Evolutionary conservation across 495 filamentous ascomycete species (phyloP), one percentile per base, ranked within the genome.

Genomic region (Oleoguttula mirabilis): DNA sequence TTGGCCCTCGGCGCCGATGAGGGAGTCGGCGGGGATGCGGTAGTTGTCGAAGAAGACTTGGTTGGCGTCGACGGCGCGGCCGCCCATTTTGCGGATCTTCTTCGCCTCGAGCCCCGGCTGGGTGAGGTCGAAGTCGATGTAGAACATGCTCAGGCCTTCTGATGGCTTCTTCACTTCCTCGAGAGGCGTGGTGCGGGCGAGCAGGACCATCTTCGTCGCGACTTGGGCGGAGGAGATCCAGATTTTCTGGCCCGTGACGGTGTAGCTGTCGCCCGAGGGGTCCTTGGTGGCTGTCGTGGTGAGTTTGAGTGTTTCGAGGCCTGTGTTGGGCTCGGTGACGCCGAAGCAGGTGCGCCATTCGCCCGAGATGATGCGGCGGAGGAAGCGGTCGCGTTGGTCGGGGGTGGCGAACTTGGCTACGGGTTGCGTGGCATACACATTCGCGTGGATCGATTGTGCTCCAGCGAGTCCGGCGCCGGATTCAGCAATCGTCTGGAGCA

Each of bases 41-140:
- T 83, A 88, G 43, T 76, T 71, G 52, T 85, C 80, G 57, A 87
- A 86, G 64, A 86, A 88, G 1, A 87, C 77, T 58, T 87, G 79
- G 54, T 87, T 87, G 3, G 82, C 82, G 56, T 84, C 80, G n/a
- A 87, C 70, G 0, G 80, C 80, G 10, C 79, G 65, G 2, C 79
- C 79, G 21, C 82, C 82, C 82, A 87, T 85, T 54, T 87, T 88
- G 59, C 76, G 76, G 55, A 88, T 90, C 50, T 66, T 73, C 21
- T 71, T 73, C 55, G 86, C 61, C 22, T 79, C 72, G 2, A 86
- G 61, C 0, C 74, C 71, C 0, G 74, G 68, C 1, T 69, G 57
- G 2, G 39, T 32, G 21, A 69, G 68, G 57, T 84, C 70, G 11
- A 88, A 64, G 50, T 79, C 73, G 48, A 88, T 82, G 57, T 79